Base-by-base conservation (phyloP, 2,329 filamentous ascomycete species). In the Neofusicoccum sp. region DNA sequence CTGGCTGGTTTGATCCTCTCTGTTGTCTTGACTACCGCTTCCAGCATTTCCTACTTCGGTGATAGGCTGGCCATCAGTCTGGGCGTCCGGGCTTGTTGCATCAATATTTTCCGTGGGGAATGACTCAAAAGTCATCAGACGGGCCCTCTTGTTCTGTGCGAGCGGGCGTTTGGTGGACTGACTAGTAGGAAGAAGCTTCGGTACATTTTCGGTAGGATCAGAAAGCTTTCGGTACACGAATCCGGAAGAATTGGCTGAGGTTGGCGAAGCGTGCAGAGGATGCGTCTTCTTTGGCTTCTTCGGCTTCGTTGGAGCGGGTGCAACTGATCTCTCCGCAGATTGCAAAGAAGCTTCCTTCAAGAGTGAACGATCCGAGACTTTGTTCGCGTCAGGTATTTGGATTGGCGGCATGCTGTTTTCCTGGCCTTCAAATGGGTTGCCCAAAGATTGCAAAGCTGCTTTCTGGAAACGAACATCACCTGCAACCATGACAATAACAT, bases 181-280 rank as follows among this genome's bases (percentile, higher is more conserved):
- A 4, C 11, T 38, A 7, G 7, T 58, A 7, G 57, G 24, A 5
- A 14, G 33, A 26, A 59, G 44, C 7, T 43, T 33, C 14, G 44
- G 43, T 8, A 31, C 16, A 8, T 51, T 49, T 28, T 24, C 6
- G 4, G 14, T 49, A 24, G 44, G 57, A 31, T 48, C 34, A 43
- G 49, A 48, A 12, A 67, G 33, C 62, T 66, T 72, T 26, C 66
- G 66, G 57, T 71, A 71, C 5, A 49, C 40, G 48, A 72, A 71
- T 3, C 70, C 69, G 14, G 61, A 68, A 1, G 71, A 71, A 9
- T 69, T 68, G 14, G 61, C 64, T 7, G 61, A 64, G 8, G 61
- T 64, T 11, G 68, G 68, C 11, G 70, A 71, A 9, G 70, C 65
- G 3, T 69, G 58, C 24, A 64, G 53, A 38, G 66, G 30, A 31